Evolutionary conservation across 2,329 filamentous ascomycete species (phyloP).

Genomic region (Cladosporium sp.): DNA sequence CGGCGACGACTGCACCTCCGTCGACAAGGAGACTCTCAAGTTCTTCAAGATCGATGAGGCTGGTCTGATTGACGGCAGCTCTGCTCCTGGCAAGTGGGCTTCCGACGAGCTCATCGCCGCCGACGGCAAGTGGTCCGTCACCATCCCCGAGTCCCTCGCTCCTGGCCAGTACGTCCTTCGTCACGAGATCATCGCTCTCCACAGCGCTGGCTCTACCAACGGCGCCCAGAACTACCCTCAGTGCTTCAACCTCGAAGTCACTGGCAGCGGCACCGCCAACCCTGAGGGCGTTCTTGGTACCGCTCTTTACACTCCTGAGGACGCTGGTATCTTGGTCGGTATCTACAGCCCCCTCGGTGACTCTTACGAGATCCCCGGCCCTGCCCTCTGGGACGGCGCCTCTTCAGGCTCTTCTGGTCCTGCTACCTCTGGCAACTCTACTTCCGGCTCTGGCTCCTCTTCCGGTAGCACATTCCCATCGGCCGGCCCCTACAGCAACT

Average conservation of each 20-base stretch:
- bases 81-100: constrained; percentile 51
- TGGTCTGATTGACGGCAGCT: constrained; percentile 47
- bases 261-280: constrained; percentile 47
- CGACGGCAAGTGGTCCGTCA: constrained; percentile 33
- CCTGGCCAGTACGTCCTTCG: constrained; percentile 59
- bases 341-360: constrained; percentile 5
- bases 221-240: constrained; percentile 45
- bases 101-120: constrained; percentile 46
- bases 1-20: constrained; percentile 50
- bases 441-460: background rate
- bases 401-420: constrained; percentile 5
- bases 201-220: constrained; percentile 43
- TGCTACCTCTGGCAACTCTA: background rate
- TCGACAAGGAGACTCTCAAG: constrained; percentile 50
- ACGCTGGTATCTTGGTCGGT: constrained; percentile 9
- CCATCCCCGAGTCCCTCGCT: constrained; percentile 50
- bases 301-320: constrained; percentile 47
- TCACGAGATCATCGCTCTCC: constrained; percentile 59
- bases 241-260: constrained; percentile 58
- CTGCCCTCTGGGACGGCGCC: constrained; percentile 10
- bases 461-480: background rate
- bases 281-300: constrained; percentile 50
- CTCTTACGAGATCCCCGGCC: constrained; percentile 11
- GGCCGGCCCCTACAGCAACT: background rate
- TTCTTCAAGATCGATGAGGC: constrained; percentile 62